Base-by-base conservation (phyloP, 805 yeast genomes). In the Metschnikowia corniflorae region DNA sequence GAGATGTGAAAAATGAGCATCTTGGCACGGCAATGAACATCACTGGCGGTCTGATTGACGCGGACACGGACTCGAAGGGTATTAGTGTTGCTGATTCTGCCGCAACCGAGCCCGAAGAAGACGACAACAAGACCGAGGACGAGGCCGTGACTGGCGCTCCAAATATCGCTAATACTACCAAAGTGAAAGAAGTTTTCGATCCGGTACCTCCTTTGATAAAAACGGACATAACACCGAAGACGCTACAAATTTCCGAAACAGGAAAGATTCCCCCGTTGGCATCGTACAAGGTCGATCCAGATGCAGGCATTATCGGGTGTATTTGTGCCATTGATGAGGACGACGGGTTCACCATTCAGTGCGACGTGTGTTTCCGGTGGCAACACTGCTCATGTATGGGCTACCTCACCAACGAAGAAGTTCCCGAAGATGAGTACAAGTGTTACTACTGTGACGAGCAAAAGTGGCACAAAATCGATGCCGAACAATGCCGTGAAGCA, bases 381-480 rank as follows among this genome's bases (percentile, higher is more conserved):
- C 96, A 89, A 57, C 97, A 89, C 63, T 88, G 93, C 18, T 70
- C 77, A n/a, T 89, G 97, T 60, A 86, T 87, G 76, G 83, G 82
- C 6, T 86, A 85, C 39, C 69, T 69, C 29, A 75, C 80, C 29
- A 77, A 75, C 40, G 82, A 77, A 26, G 80, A 83, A 33, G 94
- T 80, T 0, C 96, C 96, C 0, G 96, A 87, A 38, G 78, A 77
- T 35, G 70, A 62, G 39, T 89, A 84, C 55, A 66, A 77, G 19
- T 89, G 97, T 55, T 85, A 84, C 53, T 70, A 70, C 31, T 89
- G 97, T 62, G 82, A 81, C 39, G 56, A 63, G 30, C 39, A 45
- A 16, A 64, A 68, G 38, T 61, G 70, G 68, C 66, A 66, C 5
- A 58, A 61, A 32, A 66, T 77, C 26, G 68, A 74, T 44, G 58